Conservation (phyloP, 345 rosid species). For the Leavenworthia alabamica region DNA sequence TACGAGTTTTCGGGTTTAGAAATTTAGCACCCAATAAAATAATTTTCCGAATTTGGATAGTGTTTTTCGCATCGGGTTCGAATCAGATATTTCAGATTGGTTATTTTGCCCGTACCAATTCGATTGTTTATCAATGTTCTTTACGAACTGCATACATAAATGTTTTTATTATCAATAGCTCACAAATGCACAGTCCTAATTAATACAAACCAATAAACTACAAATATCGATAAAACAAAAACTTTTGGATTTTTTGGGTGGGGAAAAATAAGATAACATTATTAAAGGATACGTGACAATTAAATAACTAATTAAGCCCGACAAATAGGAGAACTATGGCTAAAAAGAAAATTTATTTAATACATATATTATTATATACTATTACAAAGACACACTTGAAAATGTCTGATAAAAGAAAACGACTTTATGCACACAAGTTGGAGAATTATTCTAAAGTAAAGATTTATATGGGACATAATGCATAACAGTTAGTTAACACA, state of each 20-base stretch:
- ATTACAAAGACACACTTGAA: constrained; percentile 26
- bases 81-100: too few species aligned
- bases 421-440: constrained; percentile 30
- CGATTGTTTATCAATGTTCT: background rate
- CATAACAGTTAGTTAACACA: constrained; percentile 27
- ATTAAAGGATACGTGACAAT: constrained; percentile 12
- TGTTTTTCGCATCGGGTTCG: too few species aligned
- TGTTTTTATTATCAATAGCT: background rate
- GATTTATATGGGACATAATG: constrained; percentile 27
- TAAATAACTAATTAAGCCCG: constrained; percentile 24
- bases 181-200: background rate
- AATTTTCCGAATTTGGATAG: too few species aligned
- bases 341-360: constrained; percentile 8
- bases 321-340: constrained; percentile 31
- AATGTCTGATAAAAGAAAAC: constrained; percentile 26
- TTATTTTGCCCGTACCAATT: too few species aligned
- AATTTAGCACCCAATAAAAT: too few species aligned
- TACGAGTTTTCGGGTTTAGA: too few species aligned
- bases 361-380: too few species aligned
- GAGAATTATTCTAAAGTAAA: background rate
- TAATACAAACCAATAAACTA: background rate
- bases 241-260: background rate
- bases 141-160: background rate
- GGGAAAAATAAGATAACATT: constrained; percentile 25
- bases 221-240: background rate